phyloP scores from a whole-genome alignment of 345 rosid species.

The Salix koriyanagi region DNA sequence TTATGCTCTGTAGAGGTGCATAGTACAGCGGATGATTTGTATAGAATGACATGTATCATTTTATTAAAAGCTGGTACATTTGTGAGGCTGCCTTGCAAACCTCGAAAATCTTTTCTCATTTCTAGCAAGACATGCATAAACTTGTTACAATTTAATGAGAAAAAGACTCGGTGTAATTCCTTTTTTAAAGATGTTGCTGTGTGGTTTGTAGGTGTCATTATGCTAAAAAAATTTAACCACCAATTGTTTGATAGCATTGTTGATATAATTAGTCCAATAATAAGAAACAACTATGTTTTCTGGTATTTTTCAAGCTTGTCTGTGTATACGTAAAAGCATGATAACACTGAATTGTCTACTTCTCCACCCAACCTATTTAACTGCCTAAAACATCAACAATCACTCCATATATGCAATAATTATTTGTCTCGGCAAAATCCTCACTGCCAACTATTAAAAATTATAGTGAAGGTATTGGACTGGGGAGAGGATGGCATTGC shows the following conservation, averaged over 20 bases:
- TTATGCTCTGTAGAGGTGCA: neutral
- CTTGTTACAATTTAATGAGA: neutral
- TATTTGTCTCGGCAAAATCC: neutral
- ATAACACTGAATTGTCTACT: neutral
- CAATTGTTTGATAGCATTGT: neutral
- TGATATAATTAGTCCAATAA: neutral
- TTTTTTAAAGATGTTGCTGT: neutral
- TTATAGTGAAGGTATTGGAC: constrained; percentile 28
- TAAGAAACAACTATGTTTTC: neutral
- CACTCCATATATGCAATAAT: neutral
- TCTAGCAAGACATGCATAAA: neutral
- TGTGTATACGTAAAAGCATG: neutral
- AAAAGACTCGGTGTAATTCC: neutral
- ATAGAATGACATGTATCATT: neutral
- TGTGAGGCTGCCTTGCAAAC: neutral
- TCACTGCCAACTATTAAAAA: neutral
- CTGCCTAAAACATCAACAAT: neutral
- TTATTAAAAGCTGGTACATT: neutral
- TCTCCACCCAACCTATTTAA: neutral
- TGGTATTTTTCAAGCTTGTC: neutral
- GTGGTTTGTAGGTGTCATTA: neutral
- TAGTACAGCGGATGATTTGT: neutral
- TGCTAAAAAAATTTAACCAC: neutral
- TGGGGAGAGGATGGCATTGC: constrained; percentile 38
- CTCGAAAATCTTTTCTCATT: neutral